phyloP scores from a whole-genome alignment of 129 eudicot genomes.

The Oenanthe sinensis region DNA sequence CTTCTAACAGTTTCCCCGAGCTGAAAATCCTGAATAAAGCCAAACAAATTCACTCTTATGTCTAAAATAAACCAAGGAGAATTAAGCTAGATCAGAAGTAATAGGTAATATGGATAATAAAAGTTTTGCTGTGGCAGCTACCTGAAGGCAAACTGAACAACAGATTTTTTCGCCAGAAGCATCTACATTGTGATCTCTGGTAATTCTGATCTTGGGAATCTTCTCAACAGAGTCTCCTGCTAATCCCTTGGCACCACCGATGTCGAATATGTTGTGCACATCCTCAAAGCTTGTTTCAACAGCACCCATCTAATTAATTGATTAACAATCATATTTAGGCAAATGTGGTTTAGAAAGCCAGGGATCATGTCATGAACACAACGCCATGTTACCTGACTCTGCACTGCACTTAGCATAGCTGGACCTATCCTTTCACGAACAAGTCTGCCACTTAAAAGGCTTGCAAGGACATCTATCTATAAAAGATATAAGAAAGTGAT shows the following conservation, averaged over 20 bases:
- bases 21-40: slow-evolving; percentile 57
- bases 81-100: background rate
- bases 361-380: background rate
- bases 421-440: slow-evolving; percentile 99
- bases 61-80: background rate
- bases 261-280: slow-evolving; percentile 67
- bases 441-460: slow-evolving; percentile 95
- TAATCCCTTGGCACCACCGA: slow-evolving; percentile 73
- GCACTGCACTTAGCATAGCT: slow-evolving; percentile 98
- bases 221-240: slow-evolving; percentile 73
- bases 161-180: slow-evolving; percentile 79
- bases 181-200: slow-evolving; percentile 58
- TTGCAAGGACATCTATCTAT: slow-evolving; percentile 91
- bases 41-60: background rate
- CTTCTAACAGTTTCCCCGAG: slow-evolving; percentile 75
- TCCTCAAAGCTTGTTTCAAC: slow-evolving; percentile 83
- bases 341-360: background rate
- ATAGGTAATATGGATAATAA: background rate
- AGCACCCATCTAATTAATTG: slow-evolving; percentile 84
- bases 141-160: slow-evolving; percentile 98
- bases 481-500: background rate
- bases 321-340: background rate
- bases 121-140: slow-evolving; percentile 10
- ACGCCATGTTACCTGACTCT: slow-evolving; percentile 63
- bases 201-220: slow-evolving; percentile 73